Conservation (phyloP, 148 eudicot genomes). For the Chenopodium berlandieri region DNA sequence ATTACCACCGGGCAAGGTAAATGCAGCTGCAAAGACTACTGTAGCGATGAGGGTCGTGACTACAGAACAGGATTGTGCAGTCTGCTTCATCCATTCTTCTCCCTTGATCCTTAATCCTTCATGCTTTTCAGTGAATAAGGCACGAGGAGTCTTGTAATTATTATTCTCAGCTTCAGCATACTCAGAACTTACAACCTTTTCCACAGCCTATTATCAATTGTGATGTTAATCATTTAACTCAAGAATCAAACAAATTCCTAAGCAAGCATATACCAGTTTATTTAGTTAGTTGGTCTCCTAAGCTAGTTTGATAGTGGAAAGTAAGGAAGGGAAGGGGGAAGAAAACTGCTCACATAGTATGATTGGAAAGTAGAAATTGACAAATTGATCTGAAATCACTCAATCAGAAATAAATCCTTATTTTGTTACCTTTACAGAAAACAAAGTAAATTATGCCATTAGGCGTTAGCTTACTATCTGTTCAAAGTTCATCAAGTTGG, state of each 20-base stretch:
- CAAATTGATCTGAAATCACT: too few relatives aligned
- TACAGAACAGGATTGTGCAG: constrained; percentile 27
- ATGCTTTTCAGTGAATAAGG: constrained; percentile 25
- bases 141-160: constrained; percentile 10
- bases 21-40: constrained; percentile 30
- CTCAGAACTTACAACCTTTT: constrained; percentile 19
- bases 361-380: too few relatives aligned
- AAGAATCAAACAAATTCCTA: neutral
- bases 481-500: too few relatives aligned
- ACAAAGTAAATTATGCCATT: too few relatives aligned
- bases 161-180: constrained; percentile 13
- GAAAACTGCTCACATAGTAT: too few relatives aligned
- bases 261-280: neutral
- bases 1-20: constrained; percentile 26
- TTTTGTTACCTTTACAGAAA: too few relatives aligned
- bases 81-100: constrained; percentile 31
- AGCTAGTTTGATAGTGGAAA: too few relatives aligned
- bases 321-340: too few relatives aligned
- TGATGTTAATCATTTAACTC: too few relatives aligned
- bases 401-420: too few relatives aligned
- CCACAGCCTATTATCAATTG: constrained; percentile 14
- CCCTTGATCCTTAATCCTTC: constrained; percentile 25
- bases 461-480: too few relatives aligned
- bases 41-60: constrained; percentile 28
- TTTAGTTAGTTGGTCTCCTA: neutral